phyloP scores from a whole-genome alignment of 805 yeast species.

The Kazachstania taianensis region DNA sequence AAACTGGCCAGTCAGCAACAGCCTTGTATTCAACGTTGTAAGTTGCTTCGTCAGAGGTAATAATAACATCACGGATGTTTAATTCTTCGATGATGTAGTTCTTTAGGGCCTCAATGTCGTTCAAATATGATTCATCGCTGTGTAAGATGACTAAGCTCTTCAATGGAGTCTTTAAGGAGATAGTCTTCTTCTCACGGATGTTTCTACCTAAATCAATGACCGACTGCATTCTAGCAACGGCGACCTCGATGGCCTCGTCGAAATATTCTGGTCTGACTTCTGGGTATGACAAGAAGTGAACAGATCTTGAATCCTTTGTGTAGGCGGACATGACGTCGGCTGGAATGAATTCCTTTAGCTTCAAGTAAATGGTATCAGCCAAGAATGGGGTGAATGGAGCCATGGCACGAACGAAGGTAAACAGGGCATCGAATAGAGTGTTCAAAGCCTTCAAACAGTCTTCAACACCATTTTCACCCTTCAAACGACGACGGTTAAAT shows the following conservation, averaged over 20 bases:
- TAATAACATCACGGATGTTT: constrained; percentile 78
- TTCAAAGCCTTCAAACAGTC: constrained; percentile 84
- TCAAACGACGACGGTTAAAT: constrained; percentile 93
- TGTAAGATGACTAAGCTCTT: constrained; percentile 80
- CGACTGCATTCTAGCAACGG: constrained; percentile 92
- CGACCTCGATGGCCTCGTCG: constrained; percentile 73
- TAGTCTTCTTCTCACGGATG: constrained; percentile 90
- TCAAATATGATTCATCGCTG: constrained; percentile 61
- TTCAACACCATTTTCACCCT: constrained; percentile 81
- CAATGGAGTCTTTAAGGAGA: constrained; percentile 91
- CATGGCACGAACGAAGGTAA: constrained; percentile 87
- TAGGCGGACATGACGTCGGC: constrained; percentile 44
- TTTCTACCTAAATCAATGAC: constrained; percentile 94
- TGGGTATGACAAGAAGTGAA: constrained; percentile 92
- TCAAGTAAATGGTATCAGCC: constrained; percentile 80
- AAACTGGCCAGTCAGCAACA: constrained; percentile 97
- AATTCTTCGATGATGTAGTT: constrained; percentile 81
- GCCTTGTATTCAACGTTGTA: constrained; percentile 89
- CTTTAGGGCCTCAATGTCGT: constrained; percentile 69
- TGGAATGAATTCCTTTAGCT: constrained; percentile 53
- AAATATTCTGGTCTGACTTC: constrained; percentile 66
- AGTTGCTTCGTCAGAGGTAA: constrained; percentile 82
- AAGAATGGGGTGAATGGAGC: constrained; percentile 98
- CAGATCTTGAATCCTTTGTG: constrained; percentile 62
- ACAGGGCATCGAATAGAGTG: constrained; percentile 81